Conservation (phyloP, 106 monocot genomes). For the Chionographis japonica region DNA sequence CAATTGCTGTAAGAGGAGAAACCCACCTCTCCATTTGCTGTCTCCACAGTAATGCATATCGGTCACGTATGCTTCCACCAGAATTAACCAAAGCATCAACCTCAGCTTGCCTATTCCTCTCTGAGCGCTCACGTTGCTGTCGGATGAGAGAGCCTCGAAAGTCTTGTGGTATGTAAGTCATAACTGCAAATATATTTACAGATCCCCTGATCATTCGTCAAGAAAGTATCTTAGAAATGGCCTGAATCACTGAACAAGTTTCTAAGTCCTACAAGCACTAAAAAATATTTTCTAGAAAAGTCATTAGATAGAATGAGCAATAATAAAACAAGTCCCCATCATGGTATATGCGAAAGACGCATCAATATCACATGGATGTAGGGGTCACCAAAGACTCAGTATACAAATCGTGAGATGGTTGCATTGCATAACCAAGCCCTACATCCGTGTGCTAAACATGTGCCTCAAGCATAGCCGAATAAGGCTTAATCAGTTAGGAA, state of each 20-base stretch:
- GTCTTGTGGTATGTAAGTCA: constrained; percentile 99
- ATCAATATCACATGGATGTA: too few species aligned
- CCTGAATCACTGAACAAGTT: not conserved
- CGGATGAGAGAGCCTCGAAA: constrained; percentile 86
- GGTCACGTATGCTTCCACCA: constrained; percentile 89
- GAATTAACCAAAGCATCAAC: constrained; percentile 81
- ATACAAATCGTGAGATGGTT: too few species aligned
- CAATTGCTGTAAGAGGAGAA: not conserved
- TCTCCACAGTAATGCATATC: constrained; percentile 81
- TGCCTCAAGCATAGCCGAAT: too few species aligned
- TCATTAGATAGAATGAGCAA: too few species aligned
- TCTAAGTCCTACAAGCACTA: not conserved
- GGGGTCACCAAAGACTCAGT: too few species aligned
- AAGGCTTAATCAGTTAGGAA: too few species aligned
- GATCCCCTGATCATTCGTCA: constrained; percentile 9
- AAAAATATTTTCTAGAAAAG: too few species aligned
- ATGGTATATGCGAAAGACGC: too few species aligned
- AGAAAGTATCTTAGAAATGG: constrained; percentile 13
- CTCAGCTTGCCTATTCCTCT: constrained; percentile 84
- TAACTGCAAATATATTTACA: constrained; percentile 75
- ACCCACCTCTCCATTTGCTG: constrained; percentile 97
- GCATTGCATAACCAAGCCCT: too few species aligned
- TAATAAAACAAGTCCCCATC: too few species aligned
- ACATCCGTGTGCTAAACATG: too few species aligned
- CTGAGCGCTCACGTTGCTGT: constrained; percentile 90